Conservation (phyloP, 495 filamentous ascomycete species). For the Trichoderma erinaceum region DNA sequence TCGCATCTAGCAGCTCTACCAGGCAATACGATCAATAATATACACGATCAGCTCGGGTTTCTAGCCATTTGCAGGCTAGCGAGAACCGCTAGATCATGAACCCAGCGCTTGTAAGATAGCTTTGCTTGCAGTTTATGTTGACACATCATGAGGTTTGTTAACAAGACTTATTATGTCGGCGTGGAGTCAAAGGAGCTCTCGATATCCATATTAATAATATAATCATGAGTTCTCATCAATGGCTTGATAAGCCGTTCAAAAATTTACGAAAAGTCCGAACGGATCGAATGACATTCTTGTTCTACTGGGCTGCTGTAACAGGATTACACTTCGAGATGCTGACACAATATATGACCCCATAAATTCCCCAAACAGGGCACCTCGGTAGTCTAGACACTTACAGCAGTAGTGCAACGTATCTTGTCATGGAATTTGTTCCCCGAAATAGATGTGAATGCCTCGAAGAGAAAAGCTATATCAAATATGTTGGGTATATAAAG, state of each 20-base stretch:
- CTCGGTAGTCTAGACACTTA: constrained; percentile 1
- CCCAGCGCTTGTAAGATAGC: not conserved
- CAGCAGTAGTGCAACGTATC: not conserved
- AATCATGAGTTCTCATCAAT: too few relatives aligned
- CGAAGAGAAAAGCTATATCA: not conserved
- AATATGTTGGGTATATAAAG: not conserved
- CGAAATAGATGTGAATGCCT: not conserved
- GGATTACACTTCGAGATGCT: not conserved
- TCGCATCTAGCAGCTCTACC: too few relatives aligned
- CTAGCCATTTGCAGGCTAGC: constrained; percentile 9
- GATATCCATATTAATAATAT: too few relatives aligned
- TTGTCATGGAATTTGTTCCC: not conserved
- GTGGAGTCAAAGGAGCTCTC: too few relatives aligned
- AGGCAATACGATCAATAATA: too few relatives aligned
- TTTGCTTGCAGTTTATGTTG: not conserved
- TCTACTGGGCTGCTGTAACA: too few relatives aligned
- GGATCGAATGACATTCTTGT: too few relatives aligned
- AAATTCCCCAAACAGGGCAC: not conserved
- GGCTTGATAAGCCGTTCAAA: too few relatives aligned
- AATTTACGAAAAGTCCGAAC: too few relatives aligned
- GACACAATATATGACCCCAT: not conserved
- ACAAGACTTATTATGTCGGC: not conserved
- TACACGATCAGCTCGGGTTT: not conserved
- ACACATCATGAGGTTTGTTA: not conserved
- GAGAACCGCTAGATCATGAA: not conserved